phyloP scores from a whole-genome alignment of 2,329 filamentous ascomycete species.

The Clarireedia monteithiana region DNA sequence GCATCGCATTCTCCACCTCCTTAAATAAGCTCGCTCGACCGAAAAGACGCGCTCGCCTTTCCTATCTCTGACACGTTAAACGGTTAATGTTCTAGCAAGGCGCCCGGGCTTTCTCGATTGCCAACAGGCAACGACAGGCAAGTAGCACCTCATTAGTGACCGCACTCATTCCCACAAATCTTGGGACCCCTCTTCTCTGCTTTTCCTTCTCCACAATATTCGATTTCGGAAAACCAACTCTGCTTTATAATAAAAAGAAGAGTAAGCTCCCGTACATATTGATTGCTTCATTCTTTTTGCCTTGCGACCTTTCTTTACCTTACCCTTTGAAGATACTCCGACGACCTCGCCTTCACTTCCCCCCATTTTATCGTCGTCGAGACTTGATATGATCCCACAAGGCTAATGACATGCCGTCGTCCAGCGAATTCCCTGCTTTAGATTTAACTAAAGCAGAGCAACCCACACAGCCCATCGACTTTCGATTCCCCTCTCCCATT shows the following conservation, averaged over 20 bases:
- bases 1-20: too few relatives aligned
- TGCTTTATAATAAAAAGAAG: neutral
- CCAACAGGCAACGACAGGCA: neutral
- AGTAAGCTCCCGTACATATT: too few relatives aligned
- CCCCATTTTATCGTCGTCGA: neutral
- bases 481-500: conserved; percentile 23
- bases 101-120: neutral
- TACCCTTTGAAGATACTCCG: neutral
- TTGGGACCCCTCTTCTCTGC: neutral
- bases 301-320: neutral
- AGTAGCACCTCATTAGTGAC: neutral
- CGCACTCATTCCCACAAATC: neutral
- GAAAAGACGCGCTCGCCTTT: neutral
- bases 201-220: conserved; percentile 1
- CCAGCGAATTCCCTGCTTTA: conserved; percentile 19
- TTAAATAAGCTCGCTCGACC: neutral
- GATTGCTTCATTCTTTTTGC: neutral
- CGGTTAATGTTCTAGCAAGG: neutral
- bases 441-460: conserved; percentile 10
- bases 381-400: conserved; percentile 10
- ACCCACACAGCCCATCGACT: conserved; percentile 12
- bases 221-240: neutral
- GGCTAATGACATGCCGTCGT: conserved; percentile 28
- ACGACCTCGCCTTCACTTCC: neutral
- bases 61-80: neutral